These are phyloP conservation scores for Cystoderma amianthinum DNA, from an alignment of 768 basidiomycete genomes.

Conservation along the genomic window DNA sequence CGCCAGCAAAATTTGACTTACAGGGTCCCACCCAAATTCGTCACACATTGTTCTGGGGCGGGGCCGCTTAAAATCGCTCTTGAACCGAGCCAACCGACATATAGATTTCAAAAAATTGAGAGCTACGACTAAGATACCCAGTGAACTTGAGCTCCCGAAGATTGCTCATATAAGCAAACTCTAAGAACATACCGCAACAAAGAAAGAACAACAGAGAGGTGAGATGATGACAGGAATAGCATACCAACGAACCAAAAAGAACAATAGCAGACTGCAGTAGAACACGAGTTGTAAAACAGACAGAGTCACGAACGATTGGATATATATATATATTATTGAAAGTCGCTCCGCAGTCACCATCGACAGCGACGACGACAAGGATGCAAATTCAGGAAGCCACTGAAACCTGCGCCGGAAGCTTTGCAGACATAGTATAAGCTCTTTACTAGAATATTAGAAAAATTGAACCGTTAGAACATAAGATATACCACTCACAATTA, in stretches of 20 bases:
- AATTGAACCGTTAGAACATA: slow-evolving; percentile 42
- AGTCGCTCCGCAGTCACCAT: slow-evolving; percentile 6
- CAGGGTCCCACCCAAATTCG: no score
- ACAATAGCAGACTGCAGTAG: neutral
- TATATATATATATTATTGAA: slow-evolving; percentile 13
- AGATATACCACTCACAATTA: slow-evolving; percentile 39
- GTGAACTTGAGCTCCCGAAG: neutral
- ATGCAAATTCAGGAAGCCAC: slow-evolving; percentile 6
- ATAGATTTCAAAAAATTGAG: neutral
- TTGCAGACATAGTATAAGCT: slow-evolving; percentile 10
- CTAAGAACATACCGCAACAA: neutral
- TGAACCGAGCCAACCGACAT: neutral
- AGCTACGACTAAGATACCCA: neutral
- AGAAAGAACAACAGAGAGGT: neutral
- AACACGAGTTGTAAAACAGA: neutral
- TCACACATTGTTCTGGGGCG: no score
- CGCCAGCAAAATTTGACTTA: no score
- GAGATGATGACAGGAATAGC: neutral
- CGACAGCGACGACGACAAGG: slow-evolving; percentile 15
- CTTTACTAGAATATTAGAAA: slow-evolving; percentile 26
- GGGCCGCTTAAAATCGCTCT: neutral
- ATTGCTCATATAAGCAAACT: no score
- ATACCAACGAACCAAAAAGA: neutral
- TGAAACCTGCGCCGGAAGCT: slow-evolving; percentile 20
- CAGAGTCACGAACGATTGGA: slow-evolving; percentile 3